Conservation (phyloP, 768 basidiomycete genomes). For the Calocybe indica region DNA sequence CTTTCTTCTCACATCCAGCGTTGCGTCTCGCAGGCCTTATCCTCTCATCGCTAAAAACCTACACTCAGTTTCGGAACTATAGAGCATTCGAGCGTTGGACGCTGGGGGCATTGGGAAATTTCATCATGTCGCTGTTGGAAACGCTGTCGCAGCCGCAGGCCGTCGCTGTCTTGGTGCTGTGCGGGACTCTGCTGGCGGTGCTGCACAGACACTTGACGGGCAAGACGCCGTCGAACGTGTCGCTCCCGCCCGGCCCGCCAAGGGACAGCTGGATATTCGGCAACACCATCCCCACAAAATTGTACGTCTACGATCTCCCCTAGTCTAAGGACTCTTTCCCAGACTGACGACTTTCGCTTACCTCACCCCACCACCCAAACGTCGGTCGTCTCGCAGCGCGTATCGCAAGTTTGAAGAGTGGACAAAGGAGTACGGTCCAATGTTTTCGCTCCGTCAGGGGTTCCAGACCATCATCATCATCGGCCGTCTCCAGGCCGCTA, state of each 20-base stretch:
- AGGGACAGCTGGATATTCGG: not conserved
- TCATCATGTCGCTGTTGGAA: no score
- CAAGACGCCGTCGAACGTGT: not conserved
- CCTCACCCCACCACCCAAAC: not conserved
- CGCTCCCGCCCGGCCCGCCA: not conserved
- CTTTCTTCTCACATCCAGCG: no score
- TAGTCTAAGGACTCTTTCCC: not conserved
- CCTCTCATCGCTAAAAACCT: no score
- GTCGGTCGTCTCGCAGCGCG: no score
- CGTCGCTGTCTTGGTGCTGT: not conserved
- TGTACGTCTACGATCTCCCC: not conserved
- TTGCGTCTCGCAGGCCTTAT: no score
- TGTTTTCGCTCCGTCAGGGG: slow-evolving; percentile 53
- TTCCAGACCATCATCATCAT: slow-evolving; percentile 37
- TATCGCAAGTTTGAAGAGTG: slow-evolving; percentile 53
- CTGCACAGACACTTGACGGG: not conserved
- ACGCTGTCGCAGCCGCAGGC: not conserved
- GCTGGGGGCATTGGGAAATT: no score
- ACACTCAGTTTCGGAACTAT: no score
- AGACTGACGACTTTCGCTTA: not conserved
- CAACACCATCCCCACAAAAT: not conserved
- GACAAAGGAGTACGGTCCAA: slow-evolving; percentile 54
- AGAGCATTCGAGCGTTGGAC: no score
- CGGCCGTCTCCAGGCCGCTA: slow-evolving; percentile 47
- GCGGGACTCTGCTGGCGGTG: not conserved